Base-by-base conservation (phyloP, 176 grass and related monocot genomes). In the Eremochloa ophiuroides region DNA sequence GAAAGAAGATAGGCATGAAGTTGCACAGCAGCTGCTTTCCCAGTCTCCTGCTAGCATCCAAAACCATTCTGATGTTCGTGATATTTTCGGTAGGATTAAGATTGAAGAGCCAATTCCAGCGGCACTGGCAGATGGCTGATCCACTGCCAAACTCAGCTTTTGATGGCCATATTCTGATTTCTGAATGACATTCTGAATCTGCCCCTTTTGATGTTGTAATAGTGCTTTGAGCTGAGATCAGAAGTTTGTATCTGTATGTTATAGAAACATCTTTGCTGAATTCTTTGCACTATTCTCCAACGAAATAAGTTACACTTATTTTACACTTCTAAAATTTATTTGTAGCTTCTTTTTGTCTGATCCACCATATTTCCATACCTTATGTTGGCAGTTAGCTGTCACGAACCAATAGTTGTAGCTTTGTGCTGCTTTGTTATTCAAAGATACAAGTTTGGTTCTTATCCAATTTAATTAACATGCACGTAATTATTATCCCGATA, bases 1-100 rank as follows among this genome's bases (percentile, higher is more conserved):
- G 66, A 83, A 82, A 62, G 87, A 91, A 73, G 87, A 85, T 58
- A 91, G 94, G 76, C 82, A 83, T 76, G 71, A 90, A 37, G 61
- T 92, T 64, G 94, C 94, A 16, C 94, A 88, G 23, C 87, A 86
- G 70, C 50, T 97, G 66, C 84, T 91, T 63, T 91, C 71, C 23
- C 85, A 83, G 55, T 97, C 87, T 84, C 94, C 89, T 48, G 87
- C 75, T 62, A 91, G 66, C 67, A 73, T 94, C 43, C 77, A 85
- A 46, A 90, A 94, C 73, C 87, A 97, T 42, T 75, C 91, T 8
- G 86, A 94, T 90, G 85, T 94, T 70, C 76, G 85, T 35, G 79
- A 88, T 80, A 76, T 97, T 25, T 94, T 97, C 65, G 78, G 82
- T 77, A 53, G 34, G n/a, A 84, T 86, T 85, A 94, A 97, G 71